A percentile compares a stretch with the other conserved stretches of the same genome.
Conservation (phyloP, 495 filamentous ascomycete genomes). For the Aspergillus bridgeri region DNA sequence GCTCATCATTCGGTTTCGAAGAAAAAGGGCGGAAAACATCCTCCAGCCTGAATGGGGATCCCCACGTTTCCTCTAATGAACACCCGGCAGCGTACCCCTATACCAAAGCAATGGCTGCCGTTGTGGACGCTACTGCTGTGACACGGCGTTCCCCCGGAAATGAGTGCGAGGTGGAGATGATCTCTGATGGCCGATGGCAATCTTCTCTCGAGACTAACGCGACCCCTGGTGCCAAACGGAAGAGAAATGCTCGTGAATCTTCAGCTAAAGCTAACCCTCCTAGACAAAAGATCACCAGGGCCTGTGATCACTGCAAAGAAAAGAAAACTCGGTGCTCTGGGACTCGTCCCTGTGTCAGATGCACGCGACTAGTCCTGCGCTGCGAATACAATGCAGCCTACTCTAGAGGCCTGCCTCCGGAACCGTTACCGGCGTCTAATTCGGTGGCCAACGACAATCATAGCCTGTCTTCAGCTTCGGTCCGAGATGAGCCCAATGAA, state of each 20-base stretch:
- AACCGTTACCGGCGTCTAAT: conserved; percentile 31
- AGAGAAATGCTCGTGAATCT: conserved; percentile 33
- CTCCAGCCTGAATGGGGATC: background rate
- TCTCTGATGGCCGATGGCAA: background rate
- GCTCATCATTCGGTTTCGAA: background rate
- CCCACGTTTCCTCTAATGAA: background rate
- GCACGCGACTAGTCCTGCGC: conserved; percentile 34
- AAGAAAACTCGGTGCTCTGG: conserved; percentile 48
- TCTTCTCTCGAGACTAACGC: background rate
- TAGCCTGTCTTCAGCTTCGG: conserved; percentile 1
- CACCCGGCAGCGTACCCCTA: background rate
- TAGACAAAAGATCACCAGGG: conserved; percentile 45
- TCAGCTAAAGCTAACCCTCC: conserved; percentile 17
- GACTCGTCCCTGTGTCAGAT: conserved; percentile 42
- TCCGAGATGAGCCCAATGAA: conserved; percentile 6
- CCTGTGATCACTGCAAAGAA: conserved; percentile 47
- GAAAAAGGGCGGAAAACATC: background rate
- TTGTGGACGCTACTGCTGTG: conserved; percentile 18
- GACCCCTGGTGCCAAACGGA: conserved; percentile 14
- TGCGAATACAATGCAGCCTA: conserved; percentile 46
- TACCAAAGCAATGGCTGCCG: conserved; percentile 14
- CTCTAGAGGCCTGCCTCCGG: conserved; percentile 42
- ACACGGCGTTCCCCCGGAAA: conserved; percentile 16
- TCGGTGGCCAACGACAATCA: conserved; percentile 12
- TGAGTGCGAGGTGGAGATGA: background rate